Evolutionary conservation across 306 rosid genomes (phyloP), one percentile per base, ranked within the genome.

Genomic region (Ceratonia siliqua): DNA sequence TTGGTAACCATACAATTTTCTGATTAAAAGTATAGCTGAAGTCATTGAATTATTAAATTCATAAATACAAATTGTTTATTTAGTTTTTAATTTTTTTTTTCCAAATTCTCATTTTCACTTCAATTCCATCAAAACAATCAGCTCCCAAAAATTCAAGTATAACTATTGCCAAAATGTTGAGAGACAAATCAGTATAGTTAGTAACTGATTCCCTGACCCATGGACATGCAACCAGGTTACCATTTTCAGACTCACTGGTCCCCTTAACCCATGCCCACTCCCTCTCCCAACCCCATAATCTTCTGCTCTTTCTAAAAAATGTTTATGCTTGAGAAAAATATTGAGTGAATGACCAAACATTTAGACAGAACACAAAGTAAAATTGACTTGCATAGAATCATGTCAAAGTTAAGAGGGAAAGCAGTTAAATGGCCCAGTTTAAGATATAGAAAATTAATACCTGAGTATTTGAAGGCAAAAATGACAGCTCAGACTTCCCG

Each of bases 401-500:
- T 56, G 46, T 41, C 18, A 42, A 18, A 0, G 20, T 11, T 10
- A 6, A 14, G 55, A 73, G 18, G 25, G 38, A 64, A 56, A 36
- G 33, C 42, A 33, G 13, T 68, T 17, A 65, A 68, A 17, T 28
- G 20, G 25, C 50, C 50, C 62, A 7, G 24, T 68, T 42, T 43
- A 46, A 32, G 15, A 50, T 21, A 39, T 55, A 43, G 52, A 79
- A 76, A 65, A 32, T 30, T 63, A 5, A 62, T 85, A 94, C 99
- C 99, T 94, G 99, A 30, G 95, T 90, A 79, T 90, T 94, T 73
- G 89, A 81, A 75, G 96, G 96, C 54, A 92, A 84, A 90, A 92
- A 94, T 87, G 96, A 92, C 65, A 91, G 85, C 87, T 94, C 93
- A 22, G 97, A 94, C 61, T 86, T 90, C 75, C 97, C 99, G 70